Evolutionary conservation across 768 basidiomycete genomes (phyloP), one percentile per base, ranked within the genome.

Genomic region (Trametes meyenii): DNA sequence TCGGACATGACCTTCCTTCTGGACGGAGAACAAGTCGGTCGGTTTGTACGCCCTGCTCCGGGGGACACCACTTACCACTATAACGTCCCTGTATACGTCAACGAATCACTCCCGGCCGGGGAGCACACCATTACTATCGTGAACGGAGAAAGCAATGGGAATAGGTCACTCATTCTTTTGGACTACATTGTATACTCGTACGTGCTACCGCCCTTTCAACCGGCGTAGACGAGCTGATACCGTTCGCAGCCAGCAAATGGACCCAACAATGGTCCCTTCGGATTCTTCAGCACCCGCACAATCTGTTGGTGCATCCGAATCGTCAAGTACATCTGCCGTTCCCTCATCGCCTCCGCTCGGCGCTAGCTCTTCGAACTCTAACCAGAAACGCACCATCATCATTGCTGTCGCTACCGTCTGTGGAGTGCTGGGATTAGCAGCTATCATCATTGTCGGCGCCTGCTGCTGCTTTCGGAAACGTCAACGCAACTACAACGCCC

Each of bases 161-260:
- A 50, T 38, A 66, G 65, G 17, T 74, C 78, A 0, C 63, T 75
- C 2, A 50, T 75, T 0, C 60, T 78, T 23, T 64, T 82, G 6
- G 80, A 81, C 66, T 72, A 73, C 39, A 73, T 81, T 54, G 65
- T 78, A 12, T 81, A 81, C 64, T 70, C 76, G 79, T 78, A 13
- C 26, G 66, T 65, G 8, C 23, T n/a, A 23, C 43, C 29, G 7
- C 13, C 24, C n/a, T 43, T 42, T 42, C 38, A 40, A 17, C 38
- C 33, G 36, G 2, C 23, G 11, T 38, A 2, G 14, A 11, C 43
- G 6, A 26, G 19, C 26, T 45, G 11, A 36, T 33, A 33, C 19
- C 38, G 13, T 29, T 12, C 26, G n/a, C 57, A 63, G 62, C 10
- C 62, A 26, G 26, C 58, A 64, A 3, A 21, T 36, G 29, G 43